These are phyloP conservation scores for Rhizomucor pusillus DNA, from an alignment of 371 early-diverging fungal genomes.

Conservation along the genomic window DNA sequence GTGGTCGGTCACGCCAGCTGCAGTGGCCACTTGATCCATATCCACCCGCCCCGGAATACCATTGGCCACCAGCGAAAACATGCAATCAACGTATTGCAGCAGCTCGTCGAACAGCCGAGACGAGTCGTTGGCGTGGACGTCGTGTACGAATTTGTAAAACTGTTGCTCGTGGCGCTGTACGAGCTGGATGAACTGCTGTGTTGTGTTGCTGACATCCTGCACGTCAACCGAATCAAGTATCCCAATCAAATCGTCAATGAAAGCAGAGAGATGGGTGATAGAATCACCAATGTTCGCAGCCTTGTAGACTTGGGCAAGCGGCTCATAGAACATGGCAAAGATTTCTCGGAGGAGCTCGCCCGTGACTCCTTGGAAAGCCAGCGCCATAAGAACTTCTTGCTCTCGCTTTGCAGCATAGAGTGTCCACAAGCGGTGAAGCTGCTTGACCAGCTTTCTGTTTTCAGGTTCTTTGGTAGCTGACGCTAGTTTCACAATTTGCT, in stretches of 20 bases:
- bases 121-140: conserved; percentile 47
- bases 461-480: conserved; percentile 7
- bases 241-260: conserved; percentile 56
- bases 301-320: conserved; percentile 57
- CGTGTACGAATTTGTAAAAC: conserved; percentile 58
- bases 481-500: conserved; percentile 31
- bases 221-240: conserved; percentile 43
- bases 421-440: conserved; percentile 40
- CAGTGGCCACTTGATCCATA: conserved; percentile 10
- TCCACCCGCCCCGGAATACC: conserved; percentile 21
- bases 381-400: conserved; percentile 44
- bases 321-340: conserved; percentile 58
- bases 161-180: conserved; percentile 50
- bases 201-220: conserved; percentile 20
- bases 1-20: conserved; percentile 1
- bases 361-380: conserved; percentile 56
- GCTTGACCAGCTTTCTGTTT: conserved; percentile 23
- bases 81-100: conserved; percentile 23
- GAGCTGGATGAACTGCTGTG: conserved; percentile 36
- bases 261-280: conserved; percentile 46
- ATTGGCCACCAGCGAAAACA: conserved; percentile 17
- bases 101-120: conserved; percentile 33
- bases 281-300: conserved; percentile 59
- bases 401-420: conserved; percentile 51
- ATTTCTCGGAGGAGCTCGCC: conserved; percentile 58